Evolutionary conservation across 108 stramenopile genomes (phyloP), one percentile per base, ranked within the genome.

Genomic region (Skeletonema marinoi): DNA sequence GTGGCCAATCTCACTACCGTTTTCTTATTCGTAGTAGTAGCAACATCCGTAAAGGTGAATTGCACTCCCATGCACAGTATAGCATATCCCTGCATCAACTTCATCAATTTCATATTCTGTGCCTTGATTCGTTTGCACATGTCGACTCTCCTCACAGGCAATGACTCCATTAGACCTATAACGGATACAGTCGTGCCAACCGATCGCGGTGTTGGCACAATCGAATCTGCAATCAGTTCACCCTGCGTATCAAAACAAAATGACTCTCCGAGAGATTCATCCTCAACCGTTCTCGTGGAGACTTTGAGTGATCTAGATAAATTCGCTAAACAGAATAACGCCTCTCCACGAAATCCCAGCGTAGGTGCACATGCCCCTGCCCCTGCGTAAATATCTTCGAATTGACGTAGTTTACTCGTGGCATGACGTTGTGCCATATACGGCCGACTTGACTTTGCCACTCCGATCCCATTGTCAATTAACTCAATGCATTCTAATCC

Each of bases 261-360:
- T 70, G 88, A 86, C 65, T 87, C 80, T 16, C 89, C 94, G 32
- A 90, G 25, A 39, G 17, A 66, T 46, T 44, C 64, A 16, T 96
- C 90, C 56, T 84, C 78, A 1, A 70, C 70, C 1, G 89, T 90
- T 50, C 88, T 71, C 2, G 95, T 93, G 0, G 92, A 85, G 3
- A 94, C 85, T 12, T 90, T 80, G 32, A 96, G 68, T 11, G 85
- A 84, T 11, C 63, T 65, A 14, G 83, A 85, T 4, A 96, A 48
- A 68, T 90, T 89, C 6, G 92, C 88, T 56, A 94, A 77, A 67
- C 87, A 86, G 68, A 93, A 94, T 31, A 97, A 84, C 2, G 97
- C 97, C 79, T 97, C 97, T 14, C 97, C 97, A 25, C 97, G 89
- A 84, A 97, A 97, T 3, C 92, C 92, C 4, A 91, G 63, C 0